Conservation (phyloP, 2,329 filamentous ascomycete genomes). For the Calonectria fujianensis region DNA sequence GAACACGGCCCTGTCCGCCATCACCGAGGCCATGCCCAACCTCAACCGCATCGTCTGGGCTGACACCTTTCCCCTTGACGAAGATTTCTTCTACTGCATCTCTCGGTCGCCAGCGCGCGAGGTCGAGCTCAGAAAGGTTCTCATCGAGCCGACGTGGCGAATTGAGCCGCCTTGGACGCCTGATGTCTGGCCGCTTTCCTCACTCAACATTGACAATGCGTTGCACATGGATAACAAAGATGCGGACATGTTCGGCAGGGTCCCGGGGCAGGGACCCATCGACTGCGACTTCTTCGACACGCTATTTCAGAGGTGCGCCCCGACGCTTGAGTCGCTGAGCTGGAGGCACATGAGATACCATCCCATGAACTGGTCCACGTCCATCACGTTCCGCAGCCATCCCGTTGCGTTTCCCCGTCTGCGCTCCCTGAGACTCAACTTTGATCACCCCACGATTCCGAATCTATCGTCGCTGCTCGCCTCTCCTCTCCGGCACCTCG, state of each 20-base stretch:
- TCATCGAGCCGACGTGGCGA: background rate
- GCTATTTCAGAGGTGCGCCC: constrained; percentile 34
- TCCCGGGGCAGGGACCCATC: background rate
- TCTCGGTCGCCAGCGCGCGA: background rate
- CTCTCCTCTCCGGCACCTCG: constrained; percentile 26
- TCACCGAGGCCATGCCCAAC: background rate
- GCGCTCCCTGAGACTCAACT: background rate
- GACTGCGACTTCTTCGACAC: constrained; percentile 26
- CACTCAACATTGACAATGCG: background rate
- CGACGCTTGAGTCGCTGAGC: constrained; percentile 33
- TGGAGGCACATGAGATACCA: background rate
- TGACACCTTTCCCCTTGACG: background rate
- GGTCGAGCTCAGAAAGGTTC: background rate
- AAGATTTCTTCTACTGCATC: background rate
- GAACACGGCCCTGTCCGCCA: background rate
- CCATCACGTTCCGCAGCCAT: background rate
- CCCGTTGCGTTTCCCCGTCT: constrained; percentile 33
- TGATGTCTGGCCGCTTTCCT: background rate
- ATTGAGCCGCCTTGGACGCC: background rate
- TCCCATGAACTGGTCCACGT: constrained; percentile 19
- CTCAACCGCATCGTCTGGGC: background rate
- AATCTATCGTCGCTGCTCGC: constrained; percentile 24
- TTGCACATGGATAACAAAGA: background rate
- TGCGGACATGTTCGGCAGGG: no score
- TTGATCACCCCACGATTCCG: background rate